Base-by-base conservation (phyloP, 164 flowering plant genomes). In the Vitis labrusca region DNA sequence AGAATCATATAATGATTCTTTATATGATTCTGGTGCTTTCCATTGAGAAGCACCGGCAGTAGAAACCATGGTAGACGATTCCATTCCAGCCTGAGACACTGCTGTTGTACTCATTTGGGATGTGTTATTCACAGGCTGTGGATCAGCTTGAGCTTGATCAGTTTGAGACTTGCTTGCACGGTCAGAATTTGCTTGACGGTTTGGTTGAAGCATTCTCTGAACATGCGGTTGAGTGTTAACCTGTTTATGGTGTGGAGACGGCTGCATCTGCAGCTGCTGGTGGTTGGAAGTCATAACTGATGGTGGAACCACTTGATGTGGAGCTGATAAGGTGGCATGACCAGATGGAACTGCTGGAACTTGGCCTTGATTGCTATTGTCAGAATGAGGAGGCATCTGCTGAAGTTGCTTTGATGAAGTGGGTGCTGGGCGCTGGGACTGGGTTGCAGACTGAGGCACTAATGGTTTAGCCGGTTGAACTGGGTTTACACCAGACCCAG, bases 151-250 rank as follows among this genome's bases (percentile, higher is more conserved):
- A 59, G 78, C 72, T 63, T 75, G 76, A n/a, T 81, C 84, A 17
- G 70, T 71, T 17, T 78, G 83, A 44, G 85, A 69, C 73, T 79
- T 83, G 67, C 23, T 70, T 12, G 74, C 63, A 15, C 56, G 62
- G 50, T 88, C 85, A 74, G 90, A 73, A 71, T 65, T 77, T 55
- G 70, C 65, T 61, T 77, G 81, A 49, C 77, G 78, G 70, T 77
- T 90, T 63, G 76, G 85, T 19, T 76, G 93, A 51, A 79, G 70
- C 65, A 81, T 52, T 80, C 87, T 86, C 68, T 89, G 89, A 70
- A 68, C 66, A 61, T 70, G 48, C 52, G 82, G 73, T 70, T 76
- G 87, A 72, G 73, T 67, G 76, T 78, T 80, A 5, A 56, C 70
- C 73, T 76, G 86, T 71, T 84, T 89, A 62, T 81, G 86, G 14